Evolutionary conservation across 148 eudicot species (phyloP), one percentile per base, ranked within the genome.

Genomic region (Rhododendron griersonianum): DNA sequence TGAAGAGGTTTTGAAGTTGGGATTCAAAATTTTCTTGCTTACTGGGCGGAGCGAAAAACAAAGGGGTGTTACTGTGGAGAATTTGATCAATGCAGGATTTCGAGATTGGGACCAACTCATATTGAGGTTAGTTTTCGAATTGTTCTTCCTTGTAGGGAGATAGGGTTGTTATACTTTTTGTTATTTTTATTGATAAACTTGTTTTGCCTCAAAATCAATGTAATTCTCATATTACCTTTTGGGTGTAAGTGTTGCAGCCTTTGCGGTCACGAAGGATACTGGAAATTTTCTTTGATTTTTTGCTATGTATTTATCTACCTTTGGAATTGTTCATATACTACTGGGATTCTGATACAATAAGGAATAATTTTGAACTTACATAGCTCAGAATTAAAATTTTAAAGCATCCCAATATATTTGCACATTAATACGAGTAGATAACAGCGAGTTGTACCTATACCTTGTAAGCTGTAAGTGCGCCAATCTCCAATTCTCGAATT

Each of bases 41-140:
- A 95, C 98, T 0, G 99, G 99, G 18, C 94, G 99, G 37, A 92
- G 90, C 33, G 98, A 95, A 86, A 87, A 80, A 69, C 94, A 90
- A 16, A 89, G 95, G 88, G 91, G 85, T 79, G 84, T 94, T 25
- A 96, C 98, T 28, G 86, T 90, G 48, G 91, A 94, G 80, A 96
- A 96, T 84, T 83, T 96, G 95, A 86, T 90, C 73, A 89, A 89
- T 82, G 98, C 89, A 3, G 99, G 99, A 53, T 95, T 93, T 74
- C 90, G 74, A 55, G 88, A 89, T 41, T 96, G 98, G 99, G 95
- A 95, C 87, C 90, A 89, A 84, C 98, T 96, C 83, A 92, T 96
- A 48, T 87, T 95, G 86, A 95, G 99, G 99, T 96, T 69, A 91
- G 88, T 45, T 55, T 71, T 53, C 33, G 7, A 63, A n/a, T 21